Base-by-base conservation (phyloP, 805 yeast genomes). In the Yamadazyma olivae region DNA sequence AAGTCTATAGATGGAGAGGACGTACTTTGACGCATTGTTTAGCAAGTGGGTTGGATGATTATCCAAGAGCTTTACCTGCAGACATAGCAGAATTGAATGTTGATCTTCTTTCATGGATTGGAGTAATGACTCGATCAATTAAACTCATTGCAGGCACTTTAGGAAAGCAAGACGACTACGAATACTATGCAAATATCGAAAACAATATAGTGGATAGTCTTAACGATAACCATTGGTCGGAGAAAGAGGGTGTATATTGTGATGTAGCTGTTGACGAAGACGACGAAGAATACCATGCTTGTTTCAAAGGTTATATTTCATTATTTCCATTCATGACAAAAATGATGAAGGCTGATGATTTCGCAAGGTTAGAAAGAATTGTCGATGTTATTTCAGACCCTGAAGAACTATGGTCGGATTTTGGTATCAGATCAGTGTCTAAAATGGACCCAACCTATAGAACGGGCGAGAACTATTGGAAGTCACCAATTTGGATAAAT, bases 21-120 rank as follows among this genome's bases (percentile, higher is more conserved):
- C 77, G 98, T 46, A 85, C 96, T 0, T 65, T 70, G 15, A 75
- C 81, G 3, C 96, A 87, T 51, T 85, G 95, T 55, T 68, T 91
- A 35, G 93, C 99, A 6, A 83, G 95, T 58, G 99, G 99, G 0
- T 57, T 93, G 24, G 99, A 93, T 59, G 99, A 93, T 54, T 93
- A 90, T 53, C 99, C 99, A 23, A 75, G 99, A 43, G 82, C 89
- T 1, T 64, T 67, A 18, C 77, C 75, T 5, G 91, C 95, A 2
- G 96, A 88, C 57, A 71, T 81, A 27, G 95, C 95, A 1, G 99
- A 93, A 60, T 67, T 93, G 32, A 84, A 93, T 50, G 93, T 93
- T 21, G 99, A 93, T 54, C 67, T 91, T 38, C 62, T 91, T 32
- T 73, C 95, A 4, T 93, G 99, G 99, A 77, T 93, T 40, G 98